Evolutionary conservation across 306 rosid species (phyloP).

Genomic region (Coriaria nepalensis): DNA sequence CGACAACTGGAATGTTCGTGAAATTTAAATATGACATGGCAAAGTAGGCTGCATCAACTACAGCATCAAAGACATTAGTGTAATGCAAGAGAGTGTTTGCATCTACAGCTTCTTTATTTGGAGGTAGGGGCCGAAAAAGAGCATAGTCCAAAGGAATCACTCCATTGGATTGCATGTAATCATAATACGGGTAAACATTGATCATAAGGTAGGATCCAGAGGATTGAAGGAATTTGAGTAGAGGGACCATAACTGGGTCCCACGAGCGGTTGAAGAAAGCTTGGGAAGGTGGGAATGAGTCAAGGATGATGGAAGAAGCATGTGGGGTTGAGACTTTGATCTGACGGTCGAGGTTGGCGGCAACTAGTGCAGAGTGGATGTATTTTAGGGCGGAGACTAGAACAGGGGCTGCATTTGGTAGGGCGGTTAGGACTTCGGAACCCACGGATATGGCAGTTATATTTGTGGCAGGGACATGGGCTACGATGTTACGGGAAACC

Average conservation of each 20-base stretch:
- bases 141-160: constrained; percentile 90
- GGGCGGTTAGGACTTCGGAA: constrained; percentile 69
- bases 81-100: constrained; percentile 84
- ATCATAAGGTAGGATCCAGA: constrained; percentile 77
- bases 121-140: constrained; percentile 85
- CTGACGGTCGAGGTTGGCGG: constrained; percentile 68
- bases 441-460: constrained; percentile 79
- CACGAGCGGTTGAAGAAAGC: constrained; percentile 89
- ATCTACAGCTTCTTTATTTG: constrained; percentile 90
- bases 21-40: constrained; percentile 76
- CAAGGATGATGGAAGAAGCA: constrained; percentile 72
- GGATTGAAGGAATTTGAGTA: constrained; percentile 71
- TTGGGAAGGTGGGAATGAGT: constrained; percentile 95
- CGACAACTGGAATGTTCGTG: constrained; percentile 63
- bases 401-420: constrained; percentile 80
- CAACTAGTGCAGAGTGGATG: constrained; percentile 84
- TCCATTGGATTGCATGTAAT: constrained; percentile 69
- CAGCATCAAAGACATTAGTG: constrained; percentile 85
- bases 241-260: constrained; percentile 76
- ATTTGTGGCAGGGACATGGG: constrained; percentile 88
- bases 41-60: constrained; percentile 88
- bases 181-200: constrained; percentile 86
- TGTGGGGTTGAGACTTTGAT: constrained; percentile 78
- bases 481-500: constrained; percentile 71
- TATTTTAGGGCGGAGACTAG: constrained; percentile 75